A percentile compares a stretch with the other conserved stretches of the same genome.
phyloP scores from a whole-genome alignment of 1,139 yeast species.

The Protomyces pachydermus region DNA sequence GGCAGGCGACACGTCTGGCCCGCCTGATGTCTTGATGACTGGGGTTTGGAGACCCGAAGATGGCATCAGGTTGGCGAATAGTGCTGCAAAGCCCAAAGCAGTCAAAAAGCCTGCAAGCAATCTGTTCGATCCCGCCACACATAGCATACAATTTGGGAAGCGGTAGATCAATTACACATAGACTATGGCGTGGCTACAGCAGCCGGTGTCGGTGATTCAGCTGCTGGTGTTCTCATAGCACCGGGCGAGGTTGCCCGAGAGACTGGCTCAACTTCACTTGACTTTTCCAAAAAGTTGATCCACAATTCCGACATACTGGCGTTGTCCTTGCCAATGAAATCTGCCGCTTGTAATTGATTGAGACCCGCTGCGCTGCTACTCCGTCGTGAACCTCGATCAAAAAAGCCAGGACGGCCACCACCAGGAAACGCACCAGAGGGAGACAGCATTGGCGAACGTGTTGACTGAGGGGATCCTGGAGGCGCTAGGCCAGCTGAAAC shows the following conservation, averaged over 20 bases:
- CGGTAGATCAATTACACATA: neutral
- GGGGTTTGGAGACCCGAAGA: conserved; percentile 19
- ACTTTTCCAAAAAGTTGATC: conserved; percentile 31
- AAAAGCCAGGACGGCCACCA: neutral
- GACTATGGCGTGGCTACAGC: neutral
- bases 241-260: neutral
- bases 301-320: conserved; percentile 32
- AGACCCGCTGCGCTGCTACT: conserved; percentile 2
- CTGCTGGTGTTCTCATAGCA: neutral
- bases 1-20: neutral
- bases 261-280: neutral
- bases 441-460: neutral
- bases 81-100: neutral
- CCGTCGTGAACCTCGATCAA: neutral
- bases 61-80: conserved; percentile 5
- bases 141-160: conserved; percentile 5
- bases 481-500: neutral
- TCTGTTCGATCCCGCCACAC: conserved; percentile 13
- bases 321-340: conserved; percentile 21
- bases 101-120: neutral
- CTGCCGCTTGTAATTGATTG: conserved; percentile 19
- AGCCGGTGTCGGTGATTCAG: neutral
- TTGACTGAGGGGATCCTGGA: neutral
- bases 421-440: neutral
- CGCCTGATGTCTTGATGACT: neutral